Evolutionary conservation across 169 alveolate species (phyloP), one percentile per base, ranked within the genome.

Genomic region (Babesia gibsoni): DNA sequence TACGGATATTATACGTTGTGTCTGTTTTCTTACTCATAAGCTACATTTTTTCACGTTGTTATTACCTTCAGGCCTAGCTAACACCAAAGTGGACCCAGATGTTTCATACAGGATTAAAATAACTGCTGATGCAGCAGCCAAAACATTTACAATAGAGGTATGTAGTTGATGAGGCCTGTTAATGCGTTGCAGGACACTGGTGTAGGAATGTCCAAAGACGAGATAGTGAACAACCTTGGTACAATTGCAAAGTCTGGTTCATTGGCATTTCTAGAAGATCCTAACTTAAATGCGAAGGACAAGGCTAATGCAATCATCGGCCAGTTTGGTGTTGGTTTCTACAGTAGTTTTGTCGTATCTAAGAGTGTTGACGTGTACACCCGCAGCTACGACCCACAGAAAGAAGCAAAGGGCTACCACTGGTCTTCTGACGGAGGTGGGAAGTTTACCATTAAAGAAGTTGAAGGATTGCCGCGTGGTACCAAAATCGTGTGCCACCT

Each of bases 221-320:
- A 96, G 64, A 89, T 96, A 16, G 93, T 96, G 46, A 93, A 94
- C 67, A 93, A 96, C 74, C 91, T 95, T 45, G 99, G 99, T 29
- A 96, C 99, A 33, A 95, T 97, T 46, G 99, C 99, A 23, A 95
- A 95, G 77, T 95, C 99, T 29, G 99, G 99, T n/a, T 96, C 99
- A 3, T 91, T 96, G 27, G 93, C 94, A 46, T 97, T 97, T 39
- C 41, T 78, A 39, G 82, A 78, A 41, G 78, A 78, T 27, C 78
- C 73, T 20, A 22, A 65, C 5, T 41, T 78, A 18, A 78, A 67
- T 52, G 82, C 81, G 9, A 67, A 75, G 35, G 89, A 81, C 57
- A 81, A 74, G 29, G 89, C 84, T 20, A 88, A 88, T 46, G 87
- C 88, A 20, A 92, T 94, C 39, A 94, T 94, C 49, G 97, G 97